Evolutionary conservation across 2,329 filamentous ascomycete species (phyloP), one percentile per base, ranked within the genome.

Genomic region (Xylariaceae sp.): DNA sequence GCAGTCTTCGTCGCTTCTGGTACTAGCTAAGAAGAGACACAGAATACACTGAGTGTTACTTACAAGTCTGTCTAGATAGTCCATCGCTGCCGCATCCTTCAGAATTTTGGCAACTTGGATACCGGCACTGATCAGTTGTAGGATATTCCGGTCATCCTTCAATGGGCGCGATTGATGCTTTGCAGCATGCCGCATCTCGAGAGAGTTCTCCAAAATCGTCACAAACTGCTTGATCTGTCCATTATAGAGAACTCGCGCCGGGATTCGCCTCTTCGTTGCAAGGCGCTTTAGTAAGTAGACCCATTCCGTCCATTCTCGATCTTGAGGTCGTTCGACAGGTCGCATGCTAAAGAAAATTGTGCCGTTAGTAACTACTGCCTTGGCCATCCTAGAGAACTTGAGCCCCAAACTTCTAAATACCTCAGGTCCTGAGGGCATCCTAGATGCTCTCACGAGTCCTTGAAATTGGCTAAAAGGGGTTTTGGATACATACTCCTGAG

Each of bases 151-250:
- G 74, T 95, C 91, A 76, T 95, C 91, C 77, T 93, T 94, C 60
- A 92, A 80, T 16, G 89, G 89, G 56, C 91, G 83, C 60, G 86
- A 89, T 73, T 92, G 89, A 73, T 92, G 88, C 72, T 91, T 92
- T 42, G 89, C 88, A 54, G 89, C 88, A 71, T 93, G 89, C 59
- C 90, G 82, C 89, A 92, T 92, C 76, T 93, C 90, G 66, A 95
- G 77, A 41, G 89, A 92, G 73, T 94, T 95, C 69, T 95, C 91
- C 64, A 95, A 75, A 24, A 94, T 89, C 35, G 91, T 94, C 61
- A 94, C 88, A 72, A 95, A 86, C 72, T 94, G 90, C 75, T 93
- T 94, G 74, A 95, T 95, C 74, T 95, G 91, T 55, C 89, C 89
- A 70, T 94, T 90, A 77, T 93, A 94, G 36, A 95, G 77, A 16